Evolutionary conservation across 345 rosid species (phyloP).

Genomic region (Rhodomyrtus tomentosa): DNA sequence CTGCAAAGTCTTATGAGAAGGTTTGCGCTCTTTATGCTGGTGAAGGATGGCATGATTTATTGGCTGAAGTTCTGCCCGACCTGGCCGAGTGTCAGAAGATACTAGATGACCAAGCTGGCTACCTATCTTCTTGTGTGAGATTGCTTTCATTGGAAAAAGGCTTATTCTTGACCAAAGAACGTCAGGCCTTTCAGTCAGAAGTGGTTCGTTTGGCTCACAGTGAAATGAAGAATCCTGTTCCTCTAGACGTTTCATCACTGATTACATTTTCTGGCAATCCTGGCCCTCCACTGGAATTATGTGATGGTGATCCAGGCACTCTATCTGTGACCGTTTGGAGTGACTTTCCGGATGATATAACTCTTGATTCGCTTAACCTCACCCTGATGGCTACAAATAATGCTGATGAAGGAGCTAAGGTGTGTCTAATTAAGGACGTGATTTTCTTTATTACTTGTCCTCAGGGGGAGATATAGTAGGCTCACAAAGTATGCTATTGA

Average conservation of each 20-base stretch:
- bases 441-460: not conserved
- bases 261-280: conserved; percentile 92
- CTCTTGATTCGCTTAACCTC: conserved; percentile 82
- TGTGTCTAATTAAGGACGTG: conserved; percentile 15
- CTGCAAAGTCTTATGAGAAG: conserved; percentile 96
- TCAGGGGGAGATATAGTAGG: not conserved
- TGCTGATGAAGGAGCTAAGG: conserved; percentile 88
- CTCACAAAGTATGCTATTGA: not conserved
- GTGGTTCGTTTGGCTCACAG: conserved; percentile 85
- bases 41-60: conserved; percentile 95
- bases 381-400: conserved; percentile 78
- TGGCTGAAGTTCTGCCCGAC: conserved; percentile 91
- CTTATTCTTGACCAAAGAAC: conserved; percentile 72
- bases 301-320: conserved; percentile 94
- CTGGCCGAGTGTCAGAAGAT: conserved; percentile 93
- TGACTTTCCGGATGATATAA: conserved; percentile 95
- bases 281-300: conserved; percentile 73
- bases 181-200: conserved; percentile 89
- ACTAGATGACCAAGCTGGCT: conserved; percentile 89
- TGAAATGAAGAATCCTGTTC: conserved; percentile 90
- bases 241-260: conserved; percentile 83
- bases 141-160: conserved; percentile 82
- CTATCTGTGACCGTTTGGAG: conserved; percentile 90
- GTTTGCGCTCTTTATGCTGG: conserved; percentile 94
- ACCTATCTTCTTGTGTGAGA: conserved; percentile 86